Evolutionary conservation across 176 grass and related monocot species (phyloP), one percentile per base, ranked within the genome.

Genomic region (Oryza meridionalis): DNA sequence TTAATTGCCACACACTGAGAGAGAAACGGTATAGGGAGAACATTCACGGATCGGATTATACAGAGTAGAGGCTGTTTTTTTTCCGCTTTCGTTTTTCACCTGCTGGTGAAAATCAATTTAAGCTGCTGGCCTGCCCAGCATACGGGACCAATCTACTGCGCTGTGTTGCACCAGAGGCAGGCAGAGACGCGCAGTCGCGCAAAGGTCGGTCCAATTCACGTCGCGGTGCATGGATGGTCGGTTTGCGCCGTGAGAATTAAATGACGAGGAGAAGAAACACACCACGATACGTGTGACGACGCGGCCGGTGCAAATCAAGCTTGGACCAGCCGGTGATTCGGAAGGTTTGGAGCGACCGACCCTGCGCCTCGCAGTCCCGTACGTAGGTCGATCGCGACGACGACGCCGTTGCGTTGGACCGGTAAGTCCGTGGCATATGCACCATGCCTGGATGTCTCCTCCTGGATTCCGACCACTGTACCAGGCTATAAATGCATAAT

Each of bases 131-230:
- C 29, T 15, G 17, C 29, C 29, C 49, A 37, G 11, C 29, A 59
- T 13, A 37, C 17, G 17, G 24, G 49, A 11, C 49, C 73, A 33
- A n/a, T 7, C 27, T 75, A 33, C 46, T 35, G 46, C 47, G 7
- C 1, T 10, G 25, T 43, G 58, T 44, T 38, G n/a, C 38, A 17
- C 51, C 32, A 33, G 59, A 21, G 59, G 22, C 38, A 44, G 4
- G 22, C 59, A 46, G 13, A 62, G 58, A 9, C 58, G 21, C 58
- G 58, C 21, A 65, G 55, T 2, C 2, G 7, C 55, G 55, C 55
- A 66, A 78, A 46, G 76, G 79, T 59, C 68, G 80, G 68, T 72
- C 49, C 47, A 71, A 32, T 26, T 25, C 67, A 61, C 0, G 49
- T 35, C 46, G 10, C 7, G 12, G 38, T 71, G 37, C 51, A 29